These are phyloP conservation scores for Neophaeococcomyces aloes DNA, from an alignment of 2,329 filamentous ascomycete genomes.

Conservation along the genomic window DNA sequence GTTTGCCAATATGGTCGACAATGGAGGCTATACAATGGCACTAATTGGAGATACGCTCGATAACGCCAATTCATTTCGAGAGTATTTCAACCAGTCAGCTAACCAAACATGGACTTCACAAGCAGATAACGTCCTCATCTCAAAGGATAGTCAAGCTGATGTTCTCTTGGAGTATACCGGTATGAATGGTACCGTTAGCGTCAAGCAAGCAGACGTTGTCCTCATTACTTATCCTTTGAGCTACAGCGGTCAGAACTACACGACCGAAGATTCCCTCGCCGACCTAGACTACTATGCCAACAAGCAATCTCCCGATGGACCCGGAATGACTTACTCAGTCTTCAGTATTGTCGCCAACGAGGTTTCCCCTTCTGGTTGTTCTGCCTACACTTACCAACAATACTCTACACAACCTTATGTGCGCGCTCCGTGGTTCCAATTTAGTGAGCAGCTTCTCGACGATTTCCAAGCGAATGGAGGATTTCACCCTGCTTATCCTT, in stretches of 20 bases:
- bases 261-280: slow-evolving; percentile 36
- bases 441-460: slow-evolving; percentile 59
- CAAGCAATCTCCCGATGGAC: slow-evolving; percentile 56
- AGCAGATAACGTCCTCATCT: slow-evolving; percentile 45
- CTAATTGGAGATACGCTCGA: slow-evolving; percentile 47
- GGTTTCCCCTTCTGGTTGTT: slow-evolving; percentile 56
- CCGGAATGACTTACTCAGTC: slow-evolving; percentile 63
- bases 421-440: slow-evolving; percentile 58
- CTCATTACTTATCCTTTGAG: slow-evolving; percentile 55
- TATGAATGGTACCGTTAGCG: slow-evolving; percentile 56
- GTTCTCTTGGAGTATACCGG: slow-evolving; percentile 55
- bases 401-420: slow-evolving; percentile 55
- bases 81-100: slow-evolving; percentile 42
- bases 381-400: slow-evolving; percentile 56
- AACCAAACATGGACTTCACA: slow-evolving; percentile 52
- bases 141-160: slow-evolving; percentile 42
- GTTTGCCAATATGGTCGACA: slow-evolving; percentile 55
- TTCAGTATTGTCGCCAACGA: slow-evolving; percentile 58
- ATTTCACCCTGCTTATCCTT: slow-evolving; percentile 59
- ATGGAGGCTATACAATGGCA: slow-evolving; percentile 59
- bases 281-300: slow-evolving; percentile 61
- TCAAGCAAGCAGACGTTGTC: slow-evolving; percentile 63
- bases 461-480: slow-evolving; percentile 51
- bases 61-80: slow-evolving; percentile 48
- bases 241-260: slow-evolving; percentile 45